A percentile compares a stretch with the other conserved stretches of the same genome.
These are phyloP conservation scores for Trichophyton mentagrophytes DNA, from an alignment of 2,329 filamentous ascomycete species.

Conservation along the genomic window DNA sequence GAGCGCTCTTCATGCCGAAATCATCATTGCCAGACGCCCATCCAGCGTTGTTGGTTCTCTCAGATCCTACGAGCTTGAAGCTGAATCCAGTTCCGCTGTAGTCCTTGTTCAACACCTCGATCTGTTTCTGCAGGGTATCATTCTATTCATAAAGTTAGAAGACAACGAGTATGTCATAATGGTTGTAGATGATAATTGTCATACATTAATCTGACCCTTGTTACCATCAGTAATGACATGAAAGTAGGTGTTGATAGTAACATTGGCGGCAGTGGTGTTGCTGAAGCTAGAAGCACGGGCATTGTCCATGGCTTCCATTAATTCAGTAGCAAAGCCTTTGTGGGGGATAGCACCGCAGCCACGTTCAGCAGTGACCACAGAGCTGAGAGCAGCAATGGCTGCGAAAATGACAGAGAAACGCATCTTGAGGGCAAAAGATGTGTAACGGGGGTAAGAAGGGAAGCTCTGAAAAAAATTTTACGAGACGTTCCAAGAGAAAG, in stretches of 20 bases:
- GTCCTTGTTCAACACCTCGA: conserved; percentile 11
- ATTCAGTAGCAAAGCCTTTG: conserved; percentile 3
- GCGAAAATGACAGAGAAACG: conserved; percentile 7
- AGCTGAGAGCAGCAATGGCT: conserved; percentile 6
- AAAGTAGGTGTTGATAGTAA: conserved; percentile 32
- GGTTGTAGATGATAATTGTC: conserved; percentile 7
- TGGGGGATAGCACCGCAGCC: background rate
- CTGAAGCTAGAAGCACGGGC: background rate
- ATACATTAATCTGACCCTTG: conserved; percentile 23
- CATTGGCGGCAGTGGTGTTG: conserved; percentile 6
- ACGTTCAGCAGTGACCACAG: conserved; percentile 3
- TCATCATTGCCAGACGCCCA: conserved; percentile 11
- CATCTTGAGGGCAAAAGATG: background rate
- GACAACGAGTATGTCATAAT: background rate
- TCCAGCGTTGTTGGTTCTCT: conserved; percentile 10
- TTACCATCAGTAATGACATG: conserved; percentile 32
- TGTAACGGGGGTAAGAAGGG: background rate
- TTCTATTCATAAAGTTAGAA: conserved; percentile 4
- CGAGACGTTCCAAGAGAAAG: background rate
- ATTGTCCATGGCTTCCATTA: background rate
- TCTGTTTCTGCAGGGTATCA: conserved; percentile 10
- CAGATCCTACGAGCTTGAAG: conserved; percentile 9
- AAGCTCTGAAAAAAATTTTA: background rate
- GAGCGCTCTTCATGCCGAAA: conserved; percentile 11
- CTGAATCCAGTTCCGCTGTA: conserved; percentile 10